A percentile compares a stretch with the other conserved stretches of the same genome.
These are phyloP conservation scores for Rhodotorula sp. DNA, from an alignment of 1,284 basidiomycete species.

Conservation along the genomic window DNA sequence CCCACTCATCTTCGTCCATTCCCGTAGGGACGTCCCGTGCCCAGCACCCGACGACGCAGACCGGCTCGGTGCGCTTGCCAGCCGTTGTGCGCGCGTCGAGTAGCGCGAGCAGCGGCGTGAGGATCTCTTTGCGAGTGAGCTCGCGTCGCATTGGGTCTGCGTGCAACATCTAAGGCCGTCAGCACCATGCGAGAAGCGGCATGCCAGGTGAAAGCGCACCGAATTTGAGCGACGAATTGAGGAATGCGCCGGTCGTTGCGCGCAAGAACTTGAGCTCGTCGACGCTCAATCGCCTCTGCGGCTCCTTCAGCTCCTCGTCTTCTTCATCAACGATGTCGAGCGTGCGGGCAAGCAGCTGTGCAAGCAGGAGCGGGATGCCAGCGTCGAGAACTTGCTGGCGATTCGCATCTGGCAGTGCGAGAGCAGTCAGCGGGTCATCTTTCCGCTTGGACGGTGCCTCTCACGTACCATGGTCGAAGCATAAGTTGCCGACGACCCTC, in stretches of 20 bases:
- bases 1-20: constrained; percentile 61
- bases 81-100: constrained; percentile 22
- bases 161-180: too few relatives aligned
- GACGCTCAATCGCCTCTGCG: not conserved
- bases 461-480: constrained; percentile 27
- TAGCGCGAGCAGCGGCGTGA: constrained; percentile 66
- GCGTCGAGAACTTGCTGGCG: constrained; percentile 15
- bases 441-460: not conserved
- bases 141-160: constrained; percentile 69
- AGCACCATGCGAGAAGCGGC: not conserved
- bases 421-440: not conserved
- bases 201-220: constrained; percentile 55
- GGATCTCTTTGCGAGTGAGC: constrained; percentile 66
- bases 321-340: not conserved
- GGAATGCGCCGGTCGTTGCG: constrained; percentile 73
- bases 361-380: not conserved
- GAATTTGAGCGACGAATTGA: constrained; percentile 76
- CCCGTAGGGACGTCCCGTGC: constrained; percentile 48
- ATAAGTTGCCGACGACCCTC: constrained; percentile 32
- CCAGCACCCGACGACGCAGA: constrained; percentile 72
- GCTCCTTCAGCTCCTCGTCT: not conserved
- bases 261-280: constrained; percentile 64
- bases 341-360: not conserved
- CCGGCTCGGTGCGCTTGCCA: constrained; percentile 52
- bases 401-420: constrained; percentile 10